Percentiles rank a stretch among this genome's conserved stretches.
Conservation (phyloP, 768 basidiomycete species). For the Pleurotus eryngii region DNA sequence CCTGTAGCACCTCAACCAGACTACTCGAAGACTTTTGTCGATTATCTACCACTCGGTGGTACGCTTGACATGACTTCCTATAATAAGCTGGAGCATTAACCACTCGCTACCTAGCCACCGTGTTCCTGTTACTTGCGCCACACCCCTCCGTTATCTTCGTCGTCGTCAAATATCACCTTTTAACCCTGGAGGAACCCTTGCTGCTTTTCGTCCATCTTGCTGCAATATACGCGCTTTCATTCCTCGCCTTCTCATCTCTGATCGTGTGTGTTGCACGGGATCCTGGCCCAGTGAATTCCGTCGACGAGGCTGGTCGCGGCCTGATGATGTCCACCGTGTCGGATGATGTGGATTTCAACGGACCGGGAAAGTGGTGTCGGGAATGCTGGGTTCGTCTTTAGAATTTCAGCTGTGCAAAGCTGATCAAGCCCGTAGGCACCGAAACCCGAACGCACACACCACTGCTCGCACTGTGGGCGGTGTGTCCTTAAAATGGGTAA, state of each 20-base stretch:
- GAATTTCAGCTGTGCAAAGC: neutral
- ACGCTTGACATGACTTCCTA: slow-evolving; percentile 16
- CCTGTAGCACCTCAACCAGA: slow-evolving; percentile 19
- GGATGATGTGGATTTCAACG: slow-evolving; percentile 41
- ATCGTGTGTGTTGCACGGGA: slow-evolving; percentile 71
- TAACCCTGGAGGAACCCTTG: slow-evolving; percentile 43
- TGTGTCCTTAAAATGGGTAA: slow-evolving; percentile 88
- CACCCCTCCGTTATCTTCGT: slow-evolving; percentile 72
- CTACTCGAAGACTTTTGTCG: slow-evolving; percentile 43
- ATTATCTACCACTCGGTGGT: slow-evolving; percentile 59
- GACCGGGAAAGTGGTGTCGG: slow-evolving; percentile 69
- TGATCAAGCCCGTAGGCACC: slow-evolving; percentile 39
- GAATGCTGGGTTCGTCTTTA: slow-evolving; percentile 58
- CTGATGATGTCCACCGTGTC: slow-evolving; percentile 38
- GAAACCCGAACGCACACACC: slow-evolving; percentile 79
- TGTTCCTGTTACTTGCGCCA: slow-evolving; percentile 62
- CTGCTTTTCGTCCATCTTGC: slow-evolving; percentile 52
- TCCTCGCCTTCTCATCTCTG: slow-evolving; percentile 69
- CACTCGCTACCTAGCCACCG: slow-evolving; percentile 25
- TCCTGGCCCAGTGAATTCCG: slow-evolving; percentile 57
- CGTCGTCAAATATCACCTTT: slow-evolving; percentile 64
- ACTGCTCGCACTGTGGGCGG: slow-evolving; percentile 70
- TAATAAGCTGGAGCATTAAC: neutral
- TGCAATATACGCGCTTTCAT: slow-evolving; percentile 61
- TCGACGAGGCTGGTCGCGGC: slow-evolving; percentile 48